A percentile compares a stretch with the other conserved stretches of the same genome.
Conservation (phyloP, 345 rosid genomes). For the Syzygium aromaticum region DNA sequence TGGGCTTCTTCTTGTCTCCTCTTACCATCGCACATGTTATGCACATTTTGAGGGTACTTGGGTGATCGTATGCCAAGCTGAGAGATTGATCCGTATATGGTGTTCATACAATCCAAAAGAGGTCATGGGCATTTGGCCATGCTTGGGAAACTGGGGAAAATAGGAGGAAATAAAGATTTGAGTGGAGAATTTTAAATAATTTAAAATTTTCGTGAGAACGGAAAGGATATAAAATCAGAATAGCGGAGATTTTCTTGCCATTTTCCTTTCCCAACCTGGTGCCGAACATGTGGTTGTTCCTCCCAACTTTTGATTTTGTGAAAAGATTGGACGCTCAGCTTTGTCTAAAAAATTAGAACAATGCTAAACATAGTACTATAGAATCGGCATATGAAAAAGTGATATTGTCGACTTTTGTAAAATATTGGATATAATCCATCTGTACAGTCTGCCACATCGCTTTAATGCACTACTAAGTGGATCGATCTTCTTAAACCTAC, state of each 20-base stretch:
- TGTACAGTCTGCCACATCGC: background rate
- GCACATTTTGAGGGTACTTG: background rate
- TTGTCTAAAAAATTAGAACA: background rate
- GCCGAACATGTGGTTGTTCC: background rate
- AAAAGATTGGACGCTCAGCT: background rate
- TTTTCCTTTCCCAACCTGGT: background rate
- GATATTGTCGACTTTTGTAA: background rate
- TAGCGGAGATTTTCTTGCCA: background rate
- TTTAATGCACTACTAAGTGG: background rate
- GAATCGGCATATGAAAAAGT: background rate
- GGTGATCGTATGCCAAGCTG: background rate
- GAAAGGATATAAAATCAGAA: accelerated
- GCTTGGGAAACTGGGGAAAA: background rate
- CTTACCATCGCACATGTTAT: background rate
- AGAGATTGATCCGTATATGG: background rate
- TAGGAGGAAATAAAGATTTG: background rate
- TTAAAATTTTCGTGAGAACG: background rate
- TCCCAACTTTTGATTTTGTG: background rate
- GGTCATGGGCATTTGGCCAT: background rate
- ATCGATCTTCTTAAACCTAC: background rate
- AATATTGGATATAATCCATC: background rate
- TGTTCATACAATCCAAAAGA: background rate
- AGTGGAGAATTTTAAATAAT: background rate
- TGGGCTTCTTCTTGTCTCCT: background rate
- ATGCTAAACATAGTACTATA: background rate